phyloP scores from a whole-genome alignment of 192 early-diverging fungal species.

The Coemansia biformis region DNA sequence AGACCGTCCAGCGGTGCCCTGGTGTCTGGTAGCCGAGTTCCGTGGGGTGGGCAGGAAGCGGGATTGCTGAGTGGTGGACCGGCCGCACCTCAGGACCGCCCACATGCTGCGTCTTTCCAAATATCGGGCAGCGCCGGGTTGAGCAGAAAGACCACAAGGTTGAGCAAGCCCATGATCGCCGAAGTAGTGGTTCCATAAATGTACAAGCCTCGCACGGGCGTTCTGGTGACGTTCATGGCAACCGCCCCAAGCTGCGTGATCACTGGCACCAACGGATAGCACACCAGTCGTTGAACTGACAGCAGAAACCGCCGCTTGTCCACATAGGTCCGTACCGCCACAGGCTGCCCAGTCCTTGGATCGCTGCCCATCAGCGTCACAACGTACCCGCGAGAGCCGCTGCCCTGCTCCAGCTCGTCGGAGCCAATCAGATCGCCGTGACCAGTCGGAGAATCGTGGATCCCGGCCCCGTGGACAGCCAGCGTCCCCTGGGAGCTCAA shows the following conservation, averaged over 20 bases:
- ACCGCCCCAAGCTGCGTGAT: conserved; percentile 42
- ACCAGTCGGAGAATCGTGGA: no score
- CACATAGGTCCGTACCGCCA: conserved; percentile 36
- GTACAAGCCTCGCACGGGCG: conserved; percentile 17
- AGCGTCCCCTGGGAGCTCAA: no score
- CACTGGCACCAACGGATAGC: conserved; percentile 41
- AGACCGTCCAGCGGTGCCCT: no score
- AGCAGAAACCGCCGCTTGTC: conserved; percentile 33
- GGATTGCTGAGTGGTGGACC: no score
- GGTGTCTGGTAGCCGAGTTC: no score
- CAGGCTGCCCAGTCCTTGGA: conserved; percentile 1
- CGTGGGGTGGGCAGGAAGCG: no score
- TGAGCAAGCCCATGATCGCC: conserved; percentile 26
- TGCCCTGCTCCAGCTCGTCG: background rate
- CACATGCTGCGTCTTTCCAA: no score
- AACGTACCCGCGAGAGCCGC: conserved; percentile 23
- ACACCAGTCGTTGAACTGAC: conserved; percentile 37
- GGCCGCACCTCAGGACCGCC: no score
- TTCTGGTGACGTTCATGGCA: conserved; percentile 28
- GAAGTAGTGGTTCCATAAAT: conserved; percentile 36
- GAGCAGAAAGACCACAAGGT: conserved; percentile 40
- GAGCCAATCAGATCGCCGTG: no score
- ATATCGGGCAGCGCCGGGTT: conserved; percentile 48
- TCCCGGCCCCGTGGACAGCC: no score
- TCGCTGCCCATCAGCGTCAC: conserved; percentile 21